A percentile compares a stretch with the other conserved stretches of the same genome.
Evolutionary conservation across 768 basidiomycete genomes (phyloP).

Genomic region (Baorangia bicolor): DNA sequence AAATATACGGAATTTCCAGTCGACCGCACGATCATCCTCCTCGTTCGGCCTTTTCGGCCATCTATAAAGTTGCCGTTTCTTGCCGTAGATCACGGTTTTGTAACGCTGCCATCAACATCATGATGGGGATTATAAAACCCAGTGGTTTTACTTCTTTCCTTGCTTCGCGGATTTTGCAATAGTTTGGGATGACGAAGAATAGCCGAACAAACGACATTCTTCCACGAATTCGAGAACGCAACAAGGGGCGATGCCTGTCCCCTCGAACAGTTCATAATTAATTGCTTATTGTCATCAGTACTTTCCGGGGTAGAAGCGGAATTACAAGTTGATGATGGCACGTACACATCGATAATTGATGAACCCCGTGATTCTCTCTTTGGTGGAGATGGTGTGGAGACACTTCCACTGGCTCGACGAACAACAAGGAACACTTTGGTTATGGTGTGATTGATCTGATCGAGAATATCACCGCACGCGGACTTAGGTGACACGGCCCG

Average conservation of each 20-base stretch:
- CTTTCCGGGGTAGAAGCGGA: neutral
- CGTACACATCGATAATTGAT: neutral
- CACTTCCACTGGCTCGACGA: neutral
- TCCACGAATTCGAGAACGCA: neutral
- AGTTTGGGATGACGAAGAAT: neutral
- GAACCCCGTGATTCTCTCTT: slow-evolving; percentile 2
- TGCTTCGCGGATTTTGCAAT: slow-evolving; percentile 22
- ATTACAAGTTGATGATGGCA: neutral
- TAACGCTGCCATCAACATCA: slow-evolving; percentile 6
- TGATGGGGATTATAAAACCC: slow-evolving; percentile 6
- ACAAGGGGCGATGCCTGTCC: slow-evolving; percentile 7
- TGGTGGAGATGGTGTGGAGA: neutral
- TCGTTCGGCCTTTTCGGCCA: slow-evolving; percentile 9
- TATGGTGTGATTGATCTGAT: slow-evolving; percentile 1
- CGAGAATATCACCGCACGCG: slow-evolving; percentile 5
- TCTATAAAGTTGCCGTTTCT: slow-evolving; percentile 3
- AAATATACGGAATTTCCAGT: neutral
- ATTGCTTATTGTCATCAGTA: neutral
- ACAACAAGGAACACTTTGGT: neutral
- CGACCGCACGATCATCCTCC: neutral
- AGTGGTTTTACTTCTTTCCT: slow-evolving; percentile 9
- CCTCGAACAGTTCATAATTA: neutral
- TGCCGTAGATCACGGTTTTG: neutral
- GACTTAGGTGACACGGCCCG: slow-evolving; percentile 6
- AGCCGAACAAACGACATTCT: neutral